Conservation (phyloP, 1,139 yeast genomes). For the Insectozyma bohioensis region DNA sequence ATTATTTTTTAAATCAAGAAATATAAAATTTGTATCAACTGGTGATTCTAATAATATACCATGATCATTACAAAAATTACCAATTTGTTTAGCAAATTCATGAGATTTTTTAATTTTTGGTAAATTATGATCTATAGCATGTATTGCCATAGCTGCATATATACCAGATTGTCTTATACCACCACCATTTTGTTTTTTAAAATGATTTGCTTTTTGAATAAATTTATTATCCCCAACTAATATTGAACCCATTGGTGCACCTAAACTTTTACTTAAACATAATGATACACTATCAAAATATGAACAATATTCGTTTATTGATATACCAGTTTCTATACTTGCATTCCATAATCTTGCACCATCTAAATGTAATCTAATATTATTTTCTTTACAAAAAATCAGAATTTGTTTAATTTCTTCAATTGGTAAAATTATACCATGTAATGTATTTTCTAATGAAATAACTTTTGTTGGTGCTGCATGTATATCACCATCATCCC, state of each 20-base stretch:
- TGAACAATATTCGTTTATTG: slow-evolving; percentile 70
- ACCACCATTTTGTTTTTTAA: slow-evolving; percentile 93
- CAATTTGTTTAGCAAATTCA: slow-evolving; percentile 65
- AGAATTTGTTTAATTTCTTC: slow-evolving; percentile 77
- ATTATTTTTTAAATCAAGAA: slow-evolving; percentile 62
- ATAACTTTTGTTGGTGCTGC: slow-evolving; percentile 85
- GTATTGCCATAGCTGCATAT: slow-evolving; percentile 76
- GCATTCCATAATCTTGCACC: slow-evolving; percentile 98
- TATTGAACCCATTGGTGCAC: slow-evolving; percentile 93
- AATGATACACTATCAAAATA: slow-evolving; percentile 86
- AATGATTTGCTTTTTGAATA: slow-evolving; percentile 76
- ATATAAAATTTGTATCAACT: slow-evolving; percentile 84
- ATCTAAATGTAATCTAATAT: slow-evolving; percentile 76
- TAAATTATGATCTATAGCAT: slow-evolving; percentile 77
- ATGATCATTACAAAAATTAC: slow-evolving; percentile 51
- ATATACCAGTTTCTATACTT: slow-evolving; percentile 67
- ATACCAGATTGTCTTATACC: slow-evolving; percentile 91
- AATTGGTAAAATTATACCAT: slow-evolving; percentile 78
- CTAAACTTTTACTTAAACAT: slow-evolving; percentile 86
- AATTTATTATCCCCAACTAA: slow-evolving; percentile 67
- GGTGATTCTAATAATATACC: slow-evolving; percentile 65
- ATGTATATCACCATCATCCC: slow-evolving; percentile 84
- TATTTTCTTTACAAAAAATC: slow-evolving; percentile 64
- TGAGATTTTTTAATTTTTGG: slow-evolving; percentile 62
- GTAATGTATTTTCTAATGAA: slow-evolving; percentile 84